phyloP scores from a whole-genome alignment of 306 rosid genomes.

The Trichosanthes cucumerina region DNA sequence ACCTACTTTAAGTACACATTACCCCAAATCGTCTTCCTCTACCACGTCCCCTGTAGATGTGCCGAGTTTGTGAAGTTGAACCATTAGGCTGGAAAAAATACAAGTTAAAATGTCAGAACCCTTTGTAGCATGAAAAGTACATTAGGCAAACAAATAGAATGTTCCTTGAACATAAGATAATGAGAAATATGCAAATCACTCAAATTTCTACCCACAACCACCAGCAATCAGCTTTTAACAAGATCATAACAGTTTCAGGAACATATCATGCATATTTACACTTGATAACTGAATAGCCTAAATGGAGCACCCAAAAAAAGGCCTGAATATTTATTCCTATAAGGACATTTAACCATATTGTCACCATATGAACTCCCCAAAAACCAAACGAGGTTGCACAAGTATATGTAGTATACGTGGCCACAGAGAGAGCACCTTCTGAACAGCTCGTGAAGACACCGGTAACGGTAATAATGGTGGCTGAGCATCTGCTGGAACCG shows the following conservation, averaged over 20 bases:
- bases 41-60: conserved; percentile 60
- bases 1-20: conserved; percentile 16
- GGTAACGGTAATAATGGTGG: conserved; percentile 88
- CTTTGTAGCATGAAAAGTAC: neutral
- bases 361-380: neutral
- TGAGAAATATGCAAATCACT: neutral
- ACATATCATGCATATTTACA: neutral
- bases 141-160: neutral
- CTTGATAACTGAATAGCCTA: neutral
- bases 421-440: conserved; percentile 30
- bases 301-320: neutral
- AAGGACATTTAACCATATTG: neutral
- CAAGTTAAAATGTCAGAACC: neutral
- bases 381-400: neutral
- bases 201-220: neutral
- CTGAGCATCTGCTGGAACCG: conserved; percentile 47
- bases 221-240: neutral
- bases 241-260: neutral
- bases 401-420: neutral
- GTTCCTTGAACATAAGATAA: neutral
- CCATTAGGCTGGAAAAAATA: conserved; percentile 40
- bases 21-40: conserved; percentile 78
- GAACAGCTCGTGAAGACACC: conserved; percentile 29
- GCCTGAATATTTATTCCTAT: neutral
- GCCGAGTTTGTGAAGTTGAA: conserved; percentile 36